These are phyloP conservation scores for Cylindrotheca closterium DNA, from an alignment of 108 stramenopile species.

Conservation along the genomic window DNA sequence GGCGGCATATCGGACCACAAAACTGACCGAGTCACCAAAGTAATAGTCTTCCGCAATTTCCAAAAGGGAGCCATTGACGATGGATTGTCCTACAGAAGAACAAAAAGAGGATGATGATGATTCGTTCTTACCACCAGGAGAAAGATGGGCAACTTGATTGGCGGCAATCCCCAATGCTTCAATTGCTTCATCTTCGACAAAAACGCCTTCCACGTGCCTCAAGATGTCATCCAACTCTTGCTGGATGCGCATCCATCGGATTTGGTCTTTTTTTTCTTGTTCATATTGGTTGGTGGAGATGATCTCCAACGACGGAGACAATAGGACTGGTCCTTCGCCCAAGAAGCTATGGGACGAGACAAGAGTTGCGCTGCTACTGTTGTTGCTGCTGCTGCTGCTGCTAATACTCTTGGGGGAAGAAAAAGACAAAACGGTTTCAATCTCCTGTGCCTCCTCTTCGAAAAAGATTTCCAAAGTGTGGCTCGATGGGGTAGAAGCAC, in stretches of 20 bases:
- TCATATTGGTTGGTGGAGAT: background rate
- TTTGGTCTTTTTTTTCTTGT: background rate
- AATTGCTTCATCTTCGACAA: slow-evolving; percentile 5
- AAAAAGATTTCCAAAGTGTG: too few relatives aligned
- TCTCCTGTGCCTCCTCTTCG: too few relatives aligned
- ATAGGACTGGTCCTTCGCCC: slow-evolving; percentile 16
- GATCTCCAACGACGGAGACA: slow-evolving; percentile 1
- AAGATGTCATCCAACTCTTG: slow-evolving; percentile 6
- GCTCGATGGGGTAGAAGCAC: too few relatives aligned
- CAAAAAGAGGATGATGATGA: background rate
- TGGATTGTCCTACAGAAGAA: slow-evolving; percentile 2
- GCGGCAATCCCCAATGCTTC: slow-evolving; percentile 22
- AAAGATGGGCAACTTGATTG: slow-evolving; percentile 8
- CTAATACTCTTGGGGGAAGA: too few relatives aligned
- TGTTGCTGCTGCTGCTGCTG: too few relatives aligned
- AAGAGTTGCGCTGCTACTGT: slow-evolving; percentile 26
- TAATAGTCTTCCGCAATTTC: slow-evolving; percentile 9
- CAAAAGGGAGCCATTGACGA: slow-evolving; percentile 8
- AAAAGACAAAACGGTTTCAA: too few relatives aligned
- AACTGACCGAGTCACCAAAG: slow-evolving; percentile 2
- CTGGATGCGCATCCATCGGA: background rate
- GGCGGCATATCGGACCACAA: slow-evolving; percentile 8
- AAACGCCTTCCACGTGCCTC: background rate
- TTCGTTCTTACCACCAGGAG: background rate
- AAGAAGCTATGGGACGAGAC: slow-evolving; percentile 27